Evolutionary conservation across 805 yeast species (phyloP).

Genomic region (Suhomyces faveliae): DNA sequence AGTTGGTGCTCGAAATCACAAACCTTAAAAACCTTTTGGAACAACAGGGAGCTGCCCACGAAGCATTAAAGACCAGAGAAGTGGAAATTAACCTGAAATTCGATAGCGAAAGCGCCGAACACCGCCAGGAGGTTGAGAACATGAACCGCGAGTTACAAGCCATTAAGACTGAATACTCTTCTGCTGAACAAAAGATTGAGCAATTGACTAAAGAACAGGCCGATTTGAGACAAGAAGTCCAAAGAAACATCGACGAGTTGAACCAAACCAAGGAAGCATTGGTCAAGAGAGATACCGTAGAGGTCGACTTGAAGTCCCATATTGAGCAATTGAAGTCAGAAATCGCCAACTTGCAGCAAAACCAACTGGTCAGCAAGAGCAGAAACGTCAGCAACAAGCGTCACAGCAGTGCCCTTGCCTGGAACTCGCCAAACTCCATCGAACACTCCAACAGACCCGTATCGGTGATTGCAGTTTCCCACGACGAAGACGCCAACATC

Average conservation of each 20-base stretch:
- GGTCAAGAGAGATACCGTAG: constrained; percentile 59
- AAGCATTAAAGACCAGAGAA: constrained; percentile 54
- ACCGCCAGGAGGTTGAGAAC: constrained; percentile 45
- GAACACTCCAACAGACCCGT: constrained; percentile 56
- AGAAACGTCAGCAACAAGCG: constrained; percentile 39
- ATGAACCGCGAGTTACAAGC: constrained; percentile 55
- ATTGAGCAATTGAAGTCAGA: constrained; percentile 55
- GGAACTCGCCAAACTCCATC: constrained; percentile 33
- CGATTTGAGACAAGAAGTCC: constrained; percentile 62
- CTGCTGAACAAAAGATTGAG: constrained; percentile 58
- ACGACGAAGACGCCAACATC: constrained; percentile 51
- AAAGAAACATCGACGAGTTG: constrained; percentile 58
- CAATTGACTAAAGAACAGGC: constrained; percentile 61
- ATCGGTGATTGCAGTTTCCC: constrained; percentile 58
- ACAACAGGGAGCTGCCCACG: constrained; percentile 53
- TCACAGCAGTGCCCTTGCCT: constrained; percentile 38
- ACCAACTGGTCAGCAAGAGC: constrained; percentile 25
- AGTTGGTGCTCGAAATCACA: constrained; percentile 60
- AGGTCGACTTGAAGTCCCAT: constrained; percentile 62
- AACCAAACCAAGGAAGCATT: constrained; percentile 58
- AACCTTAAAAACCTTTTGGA: constrained; percentile 45
- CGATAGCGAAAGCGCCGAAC: constrained; percentile 45
- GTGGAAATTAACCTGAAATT: constrained; percentile 48
- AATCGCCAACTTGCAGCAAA: constrained; percentile 44
- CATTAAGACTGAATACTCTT: constrained; percentile 55